These are phyloP conservation scores for Pseudogymnoascus pannorum DNA, from an alignment of 2,329 filamentous ascomycete genomes.

Conservation along the genomic window DNA sequence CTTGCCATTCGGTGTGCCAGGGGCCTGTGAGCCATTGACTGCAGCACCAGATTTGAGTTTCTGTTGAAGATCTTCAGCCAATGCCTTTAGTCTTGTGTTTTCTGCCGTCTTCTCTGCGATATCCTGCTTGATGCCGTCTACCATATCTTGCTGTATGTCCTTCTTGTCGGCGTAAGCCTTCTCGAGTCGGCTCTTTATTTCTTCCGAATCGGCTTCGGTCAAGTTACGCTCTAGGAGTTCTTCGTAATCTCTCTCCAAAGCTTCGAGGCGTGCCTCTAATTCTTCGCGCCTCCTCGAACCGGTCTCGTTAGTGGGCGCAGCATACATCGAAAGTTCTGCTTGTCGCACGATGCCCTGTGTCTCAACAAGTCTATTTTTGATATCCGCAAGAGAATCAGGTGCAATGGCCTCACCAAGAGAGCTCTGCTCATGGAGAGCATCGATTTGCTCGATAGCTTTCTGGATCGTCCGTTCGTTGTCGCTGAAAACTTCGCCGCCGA, in stretches of 20 bases:
- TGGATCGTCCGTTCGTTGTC: slow-evolving; percentile 84
- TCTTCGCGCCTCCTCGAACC: slow-evolving; percentile 64
- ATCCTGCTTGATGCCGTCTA: slow-evolving; percentile 70
- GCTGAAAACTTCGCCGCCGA: slow-evolving; percentile 87
- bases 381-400: slow-evolving; percentile 69
- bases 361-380: slow-evolving; percentile 74
- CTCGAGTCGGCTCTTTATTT: slow-evolving; percentile 73
- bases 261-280: slow-evolving; percentile 67
- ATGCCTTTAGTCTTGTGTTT: slow-evolving; percentile 69
- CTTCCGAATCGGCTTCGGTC: slow-evolving; percentile 68
- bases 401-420: slow-evolving; percentile 70
- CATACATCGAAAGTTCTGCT: slow-evolving; percentile 76
- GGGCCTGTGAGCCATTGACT: slow-evolving; percentile 47
- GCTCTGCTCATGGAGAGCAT: slow-evolving; percentile 69
- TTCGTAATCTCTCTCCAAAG: slow-evolving; percentile 77
- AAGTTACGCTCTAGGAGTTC: slow-evolving; percentile 74
- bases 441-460: slow-evolving; percentile 75
- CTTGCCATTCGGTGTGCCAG: slow-evolving; percentile 65
- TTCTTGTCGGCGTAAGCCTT: slow-evolving; percentile 70
- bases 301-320: slow-evolving; percentile 53
- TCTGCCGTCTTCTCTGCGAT: slow-evolving; percentile 72
- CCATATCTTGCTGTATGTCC: slow-evolving; percentile 63
- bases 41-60: slow-evolving; percentile 58
- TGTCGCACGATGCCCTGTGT: slow-evolving; percentile 90
- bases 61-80: slow-evolving; percentile 73